A percentile compares a stretch with the other conserved stretches of the same genome.
These are phyloP conservation scores for Chlorella sorokiniana DNA, from an alignment of 139 green algal genomes.

Conservation along the genomic window DNA sequence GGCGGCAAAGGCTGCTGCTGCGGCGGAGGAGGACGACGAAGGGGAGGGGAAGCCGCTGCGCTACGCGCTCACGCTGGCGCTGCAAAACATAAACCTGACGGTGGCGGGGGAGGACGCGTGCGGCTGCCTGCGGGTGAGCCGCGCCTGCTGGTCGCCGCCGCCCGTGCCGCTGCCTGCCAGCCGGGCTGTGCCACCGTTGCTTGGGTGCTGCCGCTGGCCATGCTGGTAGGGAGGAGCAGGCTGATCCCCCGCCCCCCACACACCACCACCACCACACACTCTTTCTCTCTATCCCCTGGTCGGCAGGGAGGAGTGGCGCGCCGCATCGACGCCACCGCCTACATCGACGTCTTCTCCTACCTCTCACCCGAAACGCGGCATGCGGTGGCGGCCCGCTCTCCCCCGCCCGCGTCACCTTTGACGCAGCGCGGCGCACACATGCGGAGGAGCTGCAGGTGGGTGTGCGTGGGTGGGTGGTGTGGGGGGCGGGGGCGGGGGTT, in stretches of 20 bases:
- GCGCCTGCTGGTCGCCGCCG: background rate
- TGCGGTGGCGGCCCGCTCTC: conserved; percentile 21
- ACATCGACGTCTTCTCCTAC: conserved; percentile 50
- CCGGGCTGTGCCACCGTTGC: background rate
- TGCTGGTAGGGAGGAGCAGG: too few relatives aligned
- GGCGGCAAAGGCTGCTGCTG: background rate
- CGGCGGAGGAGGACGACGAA: background rate
- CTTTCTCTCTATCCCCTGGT: background rate
- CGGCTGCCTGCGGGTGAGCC: conserved; percentile 21
- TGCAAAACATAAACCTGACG: conserved; percentile 35
- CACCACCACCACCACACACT: background rate
- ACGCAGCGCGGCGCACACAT: conserved; percentile 10
- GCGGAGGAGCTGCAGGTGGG: conserved; percentile 30
- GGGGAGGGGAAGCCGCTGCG: background rate
- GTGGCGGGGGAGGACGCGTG: conserved; percentile 14
- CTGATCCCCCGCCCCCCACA: too few relatives aligned
- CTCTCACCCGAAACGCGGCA: conserved; percentile 23
- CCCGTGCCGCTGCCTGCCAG: background rate
- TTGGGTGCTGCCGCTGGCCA: too few relatives aligned
- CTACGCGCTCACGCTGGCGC: conserved; percentile 30
- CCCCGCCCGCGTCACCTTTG: conserved; percentile 39
- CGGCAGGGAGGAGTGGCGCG: conserved; percentile 11
- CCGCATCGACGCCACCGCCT: conserved; percentile 32
- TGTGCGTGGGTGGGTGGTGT: background rate
- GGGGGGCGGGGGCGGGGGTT: background rate